Percentiles rank a stretch among this genome's conserved stretches.
phyloP scores from a whole-genome alignment of 1,284 basidiomycete species.

The Waitea zeae region DNA sequence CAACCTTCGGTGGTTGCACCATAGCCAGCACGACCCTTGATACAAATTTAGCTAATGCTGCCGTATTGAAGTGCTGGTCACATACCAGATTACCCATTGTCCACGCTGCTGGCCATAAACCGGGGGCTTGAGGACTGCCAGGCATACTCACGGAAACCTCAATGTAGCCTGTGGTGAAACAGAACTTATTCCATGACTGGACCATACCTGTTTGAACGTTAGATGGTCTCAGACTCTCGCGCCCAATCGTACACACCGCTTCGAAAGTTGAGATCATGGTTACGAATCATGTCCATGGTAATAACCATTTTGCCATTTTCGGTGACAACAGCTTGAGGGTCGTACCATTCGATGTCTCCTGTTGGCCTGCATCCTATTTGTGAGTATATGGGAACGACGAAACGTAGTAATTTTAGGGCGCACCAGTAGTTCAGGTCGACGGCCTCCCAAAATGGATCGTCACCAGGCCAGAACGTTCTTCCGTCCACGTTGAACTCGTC shows the following conservation, averaged over 20 bases:
- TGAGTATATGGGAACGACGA: slow-evolving; percentile 3
- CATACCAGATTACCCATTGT: slow-evolving; percentile 37
- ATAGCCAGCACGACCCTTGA: slow-evolving; percentile 39
- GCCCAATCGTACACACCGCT: slow-evolving; percentile 33
- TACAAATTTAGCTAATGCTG: slow-evolving; percentile 24
- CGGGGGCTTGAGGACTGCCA: slow-evolving; percentile 50
- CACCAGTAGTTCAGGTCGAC: slow-evolving; percentile 57
- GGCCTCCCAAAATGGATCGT: slow-evolving; percentile 69
- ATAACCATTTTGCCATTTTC: slow-evolving; percentile 60
- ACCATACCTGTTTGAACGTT: slow-evolving; percentile 37
- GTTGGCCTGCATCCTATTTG: slow-evolving; percentile 49
- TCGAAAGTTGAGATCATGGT: slow-evolving; percentile 61
- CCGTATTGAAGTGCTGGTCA: slow-evolving; percentile 12
- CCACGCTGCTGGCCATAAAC: slow-evolving; percentile 44
- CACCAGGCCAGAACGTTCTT: slow-evolving; percentile 61
- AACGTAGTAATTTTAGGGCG: slow-evolving; percentile 7
- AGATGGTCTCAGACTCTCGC: neutral
- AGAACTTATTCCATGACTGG: slow-evolving; percentile 80
- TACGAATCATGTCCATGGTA: slow-evolving; percentile 42
- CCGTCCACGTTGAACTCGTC: slow-evolving; percentile 84
- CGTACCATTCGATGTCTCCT: slow-evolving; percentile 75
- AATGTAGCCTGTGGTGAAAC: slow-evolving; percentile 86
- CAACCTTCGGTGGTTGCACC: slow-evolving; percentile 39
- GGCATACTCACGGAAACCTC: slow-evolving; percentile 72
- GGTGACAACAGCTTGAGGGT: slow-evolving; percentile 57